Conservation (phyloP, 139 green algal genomes). For the Klebsormidium nitens region DNA sequence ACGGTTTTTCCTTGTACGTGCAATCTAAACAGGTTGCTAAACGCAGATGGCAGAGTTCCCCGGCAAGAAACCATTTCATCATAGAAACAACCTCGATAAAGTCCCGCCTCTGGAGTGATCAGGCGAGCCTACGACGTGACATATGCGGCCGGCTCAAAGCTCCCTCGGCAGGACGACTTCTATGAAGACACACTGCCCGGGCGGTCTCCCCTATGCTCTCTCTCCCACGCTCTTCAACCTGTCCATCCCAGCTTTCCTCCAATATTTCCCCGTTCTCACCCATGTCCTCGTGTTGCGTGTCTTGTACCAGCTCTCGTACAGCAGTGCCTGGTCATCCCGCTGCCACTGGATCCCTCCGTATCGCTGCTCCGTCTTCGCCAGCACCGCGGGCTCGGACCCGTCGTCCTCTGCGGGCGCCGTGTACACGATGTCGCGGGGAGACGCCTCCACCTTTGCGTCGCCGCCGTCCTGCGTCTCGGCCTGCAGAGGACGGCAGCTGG, state of each 20-base stretch:
- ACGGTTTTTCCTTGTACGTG: too few relatives aligned
- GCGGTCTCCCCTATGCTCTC: neutral
- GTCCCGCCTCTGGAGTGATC: too few relatives aligned
- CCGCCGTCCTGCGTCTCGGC: constrained; percentile 73
- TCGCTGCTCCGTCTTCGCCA: constrained; percentile 48
- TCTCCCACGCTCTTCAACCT: too few relatives aligned
- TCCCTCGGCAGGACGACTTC: too few relatives aligned
- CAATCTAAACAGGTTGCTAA: too few relatives aligned
- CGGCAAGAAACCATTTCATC: too few relatives aligned
- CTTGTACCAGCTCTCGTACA: constrained; percentile 77
- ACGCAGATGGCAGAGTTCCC: too few relatives aligned
- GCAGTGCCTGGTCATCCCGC: constrained; percentile 50
- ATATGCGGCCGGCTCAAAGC: too few relatives aligned
- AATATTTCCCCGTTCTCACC: neutral
- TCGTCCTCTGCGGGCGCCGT: constrained; percentile 53
- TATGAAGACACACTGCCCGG: neutral
- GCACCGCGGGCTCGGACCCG: constrained; percentile 13
- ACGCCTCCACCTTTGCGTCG: constrained; percentile 77
- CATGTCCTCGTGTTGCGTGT: constrained; percentile 30
- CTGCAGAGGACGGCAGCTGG: too few relatives aligned
- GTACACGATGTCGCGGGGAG: constrained; percentile 89
- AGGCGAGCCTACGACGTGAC: too few relatives aligned
- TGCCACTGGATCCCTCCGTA: constrained; percentile 26
- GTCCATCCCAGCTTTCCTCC: too few relatives aligned
- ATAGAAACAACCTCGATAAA: too few relatives aligned